Base-by-base conservation (phyloP, 257 asterid species). In the Solanum raphanifolium region DNA sequence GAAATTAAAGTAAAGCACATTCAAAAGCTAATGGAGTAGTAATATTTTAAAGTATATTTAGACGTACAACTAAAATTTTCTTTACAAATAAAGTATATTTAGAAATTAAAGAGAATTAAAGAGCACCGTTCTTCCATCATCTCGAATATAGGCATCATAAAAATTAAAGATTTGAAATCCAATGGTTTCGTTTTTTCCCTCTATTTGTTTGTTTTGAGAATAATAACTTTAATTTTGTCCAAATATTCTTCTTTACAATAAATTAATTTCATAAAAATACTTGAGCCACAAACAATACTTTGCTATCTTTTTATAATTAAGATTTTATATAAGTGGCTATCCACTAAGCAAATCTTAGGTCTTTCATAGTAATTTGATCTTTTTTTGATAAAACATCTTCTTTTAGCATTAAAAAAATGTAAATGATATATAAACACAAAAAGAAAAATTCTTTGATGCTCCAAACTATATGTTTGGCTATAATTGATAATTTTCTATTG, bases 81-180 rank as follows among this genome's bases (percentile, higher is more conserved):
- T 65, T 68, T 79, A 21, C 25, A 62, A 46, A 31, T 32, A 87
- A 87, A 79, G 76, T 31, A 72, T 38, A 13, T 55, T 18, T 23
- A 31, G 23, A 41, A 35, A 87, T 38, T 35, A 84, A 60, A 65
- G 79, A 66, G 36, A 35, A 87, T 38, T 35, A 85, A 62, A 38
- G 79, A 85, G 38, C 36, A 66, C 79, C 87, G 32, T 66, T 68
- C 41, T 16, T 68, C 41, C 29, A 27, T 66, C 36, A 73, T 62
- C 78, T 85, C 65, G 87, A 85, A 85, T 85, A 85, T 62, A 66
- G 60, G 78, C 20, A 85, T 85, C 87, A 84, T 62, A 21, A 85
- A 36, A 15, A 58, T 62, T 39, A 85, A 85, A 84, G 87, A 62
- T 60, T 73, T 84, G 36, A 84, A 84, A 84, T 85, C 78, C 87